These are phyloP conservation scores for Heracleum sosnowskyi DNA, from an alignment of 129 eudicot genomes.

Conservation along the genomic window DNA sequence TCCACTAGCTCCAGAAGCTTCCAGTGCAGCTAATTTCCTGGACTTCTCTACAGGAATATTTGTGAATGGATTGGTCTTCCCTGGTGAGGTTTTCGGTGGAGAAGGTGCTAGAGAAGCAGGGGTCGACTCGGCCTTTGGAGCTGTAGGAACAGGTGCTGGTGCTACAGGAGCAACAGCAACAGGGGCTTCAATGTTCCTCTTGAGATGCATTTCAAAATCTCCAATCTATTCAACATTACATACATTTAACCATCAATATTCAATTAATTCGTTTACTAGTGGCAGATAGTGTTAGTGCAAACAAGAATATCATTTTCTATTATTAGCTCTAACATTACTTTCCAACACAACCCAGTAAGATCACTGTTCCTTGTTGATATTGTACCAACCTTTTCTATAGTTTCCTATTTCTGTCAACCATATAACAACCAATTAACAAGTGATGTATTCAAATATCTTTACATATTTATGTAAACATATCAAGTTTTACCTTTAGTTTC, in stretches of 20 bases:
- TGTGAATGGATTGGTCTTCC: conserved; percentile 48
- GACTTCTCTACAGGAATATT: conserved; percentile 46
- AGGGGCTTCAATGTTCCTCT: conserved; percentile 59
- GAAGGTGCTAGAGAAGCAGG: conserved; percentile 36
- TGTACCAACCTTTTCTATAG: neutral
- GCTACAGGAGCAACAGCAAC: conserved; percentile 41
- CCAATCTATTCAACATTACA: conserved; percentile 44
- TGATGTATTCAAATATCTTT: neutral
- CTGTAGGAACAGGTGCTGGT: conserved; percentile 55
- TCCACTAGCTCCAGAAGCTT: conserved; percentile 79
- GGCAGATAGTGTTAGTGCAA: neutral
- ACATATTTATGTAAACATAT: neutral
- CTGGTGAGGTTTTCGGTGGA: conserved; percentile 38
- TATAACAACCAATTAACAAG: neutral
- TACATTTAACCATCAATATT: neutral
- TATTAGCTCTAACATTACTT: neutral
- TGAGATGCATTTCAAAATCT: conserved; percentile 81
- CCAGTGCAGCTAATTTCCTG: conserved; percentile 64
- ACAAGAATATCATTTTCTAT: neutral
- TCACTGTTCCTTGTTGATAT: neutral
- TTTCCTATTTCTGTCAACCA: neutral
- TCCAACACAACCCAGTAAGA: neutral
- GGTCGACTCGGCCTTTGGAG: conserved; percentile 42
- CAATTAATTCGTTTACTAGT: neutral
- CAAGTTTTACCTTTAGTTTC: conserved; percentile 59